Percentiles rank a stretch among this genome's conserved stretches.
Conservation (phyloP, 225 moss, liverwort and hornwort species). For the Ulota crispa region DNA sequence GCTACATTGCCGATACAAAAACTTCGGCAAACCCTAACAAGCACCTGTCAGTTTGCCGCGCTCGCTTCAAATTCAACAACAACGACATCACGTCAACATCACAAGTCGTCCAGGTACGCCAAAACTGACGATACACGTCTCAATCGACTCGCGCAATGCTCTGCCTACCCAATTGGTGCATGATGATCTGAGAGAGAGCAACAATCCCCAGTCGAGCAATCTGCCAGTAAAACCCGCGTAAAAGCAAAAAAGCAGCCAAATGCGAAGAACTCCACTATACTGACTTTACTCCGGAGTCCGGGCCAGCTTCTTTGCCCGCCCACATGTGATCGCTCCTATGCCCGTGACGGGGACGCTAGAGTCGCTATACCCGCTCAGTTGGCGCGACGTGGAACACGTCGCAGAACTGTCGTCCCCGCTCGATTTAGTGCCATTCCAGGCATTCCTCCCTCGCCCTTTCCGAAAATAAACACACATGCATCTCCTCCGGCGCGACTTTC, state of each 20-base stretch:
- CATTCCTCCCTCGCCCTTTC: neutral
- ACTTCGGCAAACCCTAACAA: constrained; percentile 33
- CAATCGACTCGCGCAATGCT: constrained; percentile 12
- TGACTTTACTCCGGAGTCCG: no score
- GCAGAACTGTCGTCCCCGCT: neutral
- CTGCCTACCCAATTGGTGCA: constrained; percentile 7
- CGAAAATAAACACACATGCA: neutral
- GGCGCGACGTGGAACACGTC: constrained; percentile 28
- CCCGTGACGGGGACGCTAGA: neutral
- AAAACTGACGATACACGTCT: neutral
- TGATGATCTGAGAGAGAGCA: neutral
- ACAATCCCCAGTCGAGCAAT: neutral
- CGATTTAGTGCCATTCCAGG: no score
- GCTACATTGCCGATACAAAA: constrained; percentile 22
- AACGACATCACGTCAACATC: no score
- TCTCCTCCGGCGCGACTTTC: neutral
- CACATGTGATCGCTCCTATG: neutral
- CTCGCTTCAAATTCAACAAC: constrained; percentile 1
- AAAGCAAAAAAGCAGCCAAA: neutral
- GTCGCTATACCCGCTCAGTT: constrained; percentile 19
- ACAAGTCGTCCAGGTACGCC: neutral
- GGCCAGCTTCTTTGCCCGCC: neutral
- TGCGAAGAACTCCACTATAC: neutral
- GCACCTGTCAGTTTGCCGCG: constrained; percentile 7
- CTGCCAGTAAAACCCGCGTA: neutral